phyloP scores from a whole-genome alignment of 192 early-diverging fungal species.

The Mortierella claussenii region DNA sequence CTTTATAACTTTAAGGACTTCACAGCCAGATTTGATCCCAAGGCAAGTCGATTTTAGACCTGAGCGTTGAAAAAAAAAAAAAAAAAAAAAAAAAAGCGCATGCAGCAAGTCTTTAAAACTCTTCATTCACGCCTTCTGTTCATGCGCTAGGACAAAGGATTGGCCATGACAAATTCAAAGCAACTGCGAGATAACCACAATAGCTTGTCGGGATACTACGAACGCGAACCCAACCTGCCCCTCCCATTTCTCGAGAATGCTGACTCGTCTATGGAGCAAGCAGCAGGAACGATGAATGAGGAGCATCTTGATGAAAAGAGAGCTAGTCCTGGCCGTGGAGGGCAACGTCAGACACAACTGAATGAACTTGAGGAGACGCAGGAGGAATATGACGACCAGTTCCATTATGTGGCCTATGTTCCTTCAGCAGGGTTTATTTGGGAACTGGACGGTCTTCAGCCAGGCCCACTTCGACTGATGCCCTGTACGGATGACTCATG shows the following conservation, averaged over 20 bases:
- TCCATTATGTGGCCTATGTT: conserved; percentile 14
- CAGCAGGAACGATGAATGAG: too few relatives aligned
- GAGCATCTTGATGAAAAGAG: too few relatives aligned
- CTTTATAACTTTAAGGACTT: conserved; percentile 13
- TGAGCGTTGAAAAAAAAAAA: too few relatives aligned
- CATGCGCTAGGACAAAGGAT: conserved; percentile 2
- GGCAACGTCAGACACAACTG: too few relatives aligned
- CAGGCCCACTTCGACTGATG: background rate
- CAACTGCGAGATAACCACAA: conserved; percentile 10
- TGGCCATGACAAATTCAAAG: conserved; percentile 11
- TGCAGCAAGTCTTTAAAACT: too few relatives aligned
- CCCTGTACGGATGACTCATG: background rate
- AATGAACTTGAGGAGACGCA: background rate
- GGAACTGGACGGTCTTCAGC: conserved; percentile 23
- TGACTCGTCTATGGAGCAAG: background rate
- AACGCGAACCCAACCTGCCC: background rate
- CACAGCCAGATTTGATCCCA: background rate
- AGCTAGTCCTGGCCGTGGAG: too few relatives aligned
- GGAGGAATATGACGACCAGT: background rate
- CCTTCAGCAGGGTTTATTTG: conserved; percentile 5
- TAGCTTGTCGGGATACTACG: background rate
- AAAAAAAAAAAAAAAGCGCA: too few relatives aligned
- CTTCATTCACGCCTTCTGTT: too few relatives aligned
- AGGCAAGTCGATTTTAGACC: background rate
- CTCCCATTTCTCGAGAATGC: background rate